These are phyloP conservation scores for Trichophyton schoenleinii DNA, from an alignment of 2,329 filamentous ascomycete species.

Conservation along the genomic window DNA sequence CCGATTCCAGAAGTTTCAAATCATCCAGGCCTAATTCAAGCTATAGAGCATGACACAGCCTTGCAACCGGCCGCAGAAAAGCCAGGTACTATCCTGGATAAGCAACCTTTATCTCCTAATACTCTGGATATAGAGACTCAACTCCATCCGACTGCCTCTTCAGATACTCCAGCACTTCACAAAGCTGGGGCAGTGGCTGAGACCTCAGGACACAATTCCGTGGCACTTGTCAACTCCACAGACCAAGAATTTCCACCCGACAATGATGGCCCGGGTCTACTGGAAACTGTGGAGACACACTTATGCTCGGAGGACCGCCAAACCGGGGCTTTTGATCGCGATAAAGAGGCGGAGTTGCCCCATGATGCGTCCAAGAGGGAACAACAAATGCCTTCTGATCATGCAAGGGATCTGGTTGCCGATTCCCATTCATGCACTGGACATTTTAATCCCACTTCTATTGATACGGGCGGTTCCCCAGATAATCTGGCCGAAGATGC, in stretches of 20 bases:
- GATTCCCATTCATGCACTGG: background rate
- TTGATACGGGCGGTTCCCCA: background rate
- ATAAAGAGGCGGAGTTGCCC: too few species aligned
- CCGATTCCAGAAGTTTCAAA: background rate
- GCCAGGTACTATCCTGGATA: too few species aligned
- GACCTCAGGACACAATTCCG: background rate
- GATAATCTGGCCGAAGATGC: background rate
- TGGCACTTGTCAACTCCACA: background rate
- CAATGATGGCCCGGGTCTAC: too few species aligned
- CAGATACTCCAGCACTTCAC: slow-evolving; percentile 29
- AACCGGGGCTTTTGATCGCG: background rate
- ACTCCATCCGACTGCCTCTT: slow-evolving; percentile 28
- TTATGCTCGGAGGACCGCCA: background rate
- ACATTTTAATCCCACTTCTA: background rate
- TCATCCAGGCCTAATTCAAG: background rate
- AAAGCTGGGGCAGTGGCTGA: slow-evolving; percentile 20
- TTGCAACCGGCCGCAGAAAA: background rate
- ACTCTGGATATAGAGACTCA: slow-evolving; percentile 21
- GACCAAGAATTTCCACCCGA: too few species aligned
- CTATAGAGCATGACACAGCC: background rate
- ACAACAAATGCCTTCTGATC: background rate
- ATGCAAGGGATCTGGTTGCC: background rate
- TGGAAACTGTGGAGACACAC: too few species aligned
- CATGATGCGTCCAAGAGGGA: background rate
- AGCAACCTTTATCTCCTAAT: background rate